Evolutionary conservation across 108 stramenopile genomes (phyloP), one percentile per base, ranked within the genome.

Genomic region (Fistulifera pelliculosa): DNA sequence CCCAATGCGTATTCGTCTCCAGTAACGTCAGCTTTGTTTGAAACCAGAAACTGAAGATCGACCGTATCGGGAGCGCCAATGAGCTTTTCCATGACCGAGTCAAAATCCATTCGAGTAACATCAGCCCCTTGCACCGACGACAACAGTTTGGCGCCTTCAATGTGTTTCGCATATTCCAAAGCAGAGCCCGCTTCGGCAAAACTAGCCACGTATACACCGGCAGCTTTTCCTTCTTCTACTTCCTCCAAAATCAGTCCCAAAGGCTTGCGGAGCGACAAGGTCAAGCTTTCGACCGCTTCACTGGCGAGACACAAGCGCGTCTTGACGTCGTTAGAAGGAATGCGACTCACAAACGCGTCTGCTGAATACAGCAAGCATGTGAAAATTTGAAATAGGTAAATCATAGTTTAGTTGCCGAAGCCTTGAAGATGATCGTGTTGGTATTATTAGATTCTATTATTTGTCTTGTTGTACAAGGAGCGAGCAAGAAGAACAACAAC

Each of bases 201-300:
- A 51, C 71, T 68, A 41, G 61, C 38, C 0, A 90, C 80, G 16
- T 69, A 66, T n/a, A 83, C 88, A 28, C 88, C 83, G 22, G 27
- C 61, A 18, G 71, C 28, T 17, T 42, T 56, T 18, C 69, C 62
- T 53, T 81, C 77, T 41, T 76, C 75, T 35, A 76, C 61, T 66
- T 84, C 87, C 60, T 89, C 87, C 18, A 89, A 66, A 28, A 89
- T 71, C 27, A 89, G 64, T 13, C 87, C 87, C 11, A 89, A 64
- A 45, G 87, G 87, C 47, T 89, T 89, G 41, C 62, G 58, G 12
- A 81, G 63, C 21, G 64, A 44, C 28, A 76, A 45, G 0, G 73
- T 49, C 24, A 51, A 35, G 31, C n/a, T n/a, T n/a, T n/a, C n/a
- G n/a, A 35, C 31, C 8, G 31, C 6, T 35, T 35, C 31, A 35